These are phyloP conservation scores for Purpureocillium takamizusanense DNA, from an alignment of 2,329 filamentous ascomycete genomes.

Conservation along the genomic window DNA sequence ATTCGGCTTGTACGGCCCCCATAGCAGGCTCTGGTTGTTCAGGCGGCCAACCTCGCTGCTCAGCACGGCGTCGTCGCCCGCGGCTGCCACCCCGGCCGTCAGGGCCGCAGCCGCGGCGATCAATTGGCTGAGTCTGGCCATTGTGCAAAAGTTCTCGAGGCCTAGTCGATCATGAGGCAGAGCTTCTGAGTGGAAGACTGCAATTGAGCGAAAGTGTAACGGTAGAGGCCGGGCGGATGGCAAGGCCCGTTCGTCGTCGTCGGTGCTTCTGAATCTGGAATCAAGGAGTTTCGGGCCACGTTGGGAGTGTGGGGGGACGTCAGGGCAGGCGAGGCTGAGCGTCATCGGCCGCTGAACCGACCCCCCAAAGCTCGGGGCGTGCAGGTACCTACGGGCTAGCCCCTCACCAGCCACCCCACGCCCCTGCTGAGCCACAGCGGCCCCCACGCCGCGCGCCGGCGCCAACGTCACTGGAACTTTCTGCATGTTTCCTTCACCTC, in stretches of 20 bases:
- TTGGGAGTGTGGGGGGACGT: background rate
- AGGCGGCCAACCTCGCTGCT: slow-evolving; percentile 40
- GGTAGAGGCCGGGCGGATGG: background rate
- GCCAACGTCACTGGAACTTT: too few species aligned
- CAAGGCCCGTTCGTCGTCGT: background rate
- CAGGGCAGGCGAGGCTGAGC: slow-evolving; percentile 14
- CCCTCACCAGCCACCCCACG: slow-evolving; percentile 2
- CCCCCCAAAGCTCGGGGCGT: slow-evolving; percentile 9
- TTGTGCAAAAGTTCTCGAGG: slow-evolving; percentile 6
- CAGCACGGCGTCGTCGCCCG: slow-evolving; percentile 27
- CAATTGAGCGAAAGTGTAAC: too few species aligned
- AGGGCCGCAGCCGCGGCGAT: slow-evolving; percentile 17
- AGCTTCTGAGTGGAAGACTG: too few species aligned
- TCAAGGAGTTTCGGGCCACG: slow-evolving; percentile 2
- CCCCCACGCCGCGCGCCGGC: background rate
- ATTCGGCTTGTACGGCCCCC: slow-evolving; percentile 92
- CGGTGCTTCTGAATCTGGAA: background rate
- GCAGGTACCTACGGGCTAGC: slow-evolving; percentile 1
- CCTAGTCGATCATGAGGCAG: background rate
- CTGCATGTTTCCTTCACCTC: too few species aligned
- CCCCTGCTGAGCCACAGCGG: slow-evolving; percentile 12
- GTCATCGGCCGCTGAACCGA: background rate
- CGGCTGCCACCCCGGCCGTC: slow-evolving; percentile 11
- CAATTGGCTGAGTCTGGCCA: slow-evolving; percentile 23
- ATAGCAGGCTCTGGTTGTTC: slow-evolving; percentile 80